Evolutionary conservation across 345 rosid species (phyloP), one percentile per base, ranked within the genome.

Genomic region (Citrus sp.): DNA sequence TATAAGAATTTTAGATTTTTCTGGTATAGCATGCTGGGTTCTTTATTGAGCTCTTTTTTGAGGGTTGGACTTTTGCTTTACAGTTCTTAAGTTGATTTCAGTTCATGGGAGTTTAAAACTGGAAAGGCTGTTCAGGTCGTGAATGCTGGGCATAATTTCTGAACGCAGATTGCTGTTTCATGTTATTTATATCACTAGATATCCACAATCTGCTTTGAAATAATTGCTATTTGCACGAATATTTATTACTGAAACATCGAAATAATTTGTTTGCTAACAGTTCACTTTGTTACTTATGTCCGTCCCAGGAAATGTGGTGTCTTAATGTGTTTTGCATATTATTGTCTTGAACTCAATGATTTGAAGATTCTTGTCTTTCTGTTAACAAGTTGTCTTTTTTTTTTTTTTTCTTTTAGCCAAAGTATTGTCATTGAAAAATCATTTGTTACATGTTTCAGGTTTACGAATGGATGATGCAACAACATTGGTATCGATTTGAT

Each of bases 381-480:
- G 65, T 66, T 51, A 1, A 1, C 9, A 22, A 32, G 6, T 65
- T 10, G 12, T 77, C 35, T 34, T 34, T 34, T 35, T 1, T 35
- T 34, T 34, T 34, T 14, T n/a, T 73, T 24, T 4, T 5, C 24
- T 10, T 63, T 63, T 55, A 28, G 71, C 32, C 42, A 37, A 62
- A 42, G 65, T 72, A 6, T 70, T 62, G 25, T 68, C 2, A 6
- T 49, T 73, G 51, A 30, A 61, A 42, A 21, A 46, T 9, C 14
- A 25, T 81, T 30, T 72, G 58, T 40, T 27, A 38, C 13, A 30
- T 73, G 65, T 81, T 71, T 73, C 79, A 96, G 99, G 96, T 96
- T 38, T 93, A 93, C 83, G 89, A 90, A 87, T 96, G 98, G 98
- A 96, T 92, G 98, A 86, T 87, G 85, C 88, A 88, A 82, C 97